phyloP scores from a whole-genome alignment of 139 green algal genomes.

The Chlorella sorokiniana region DNA sequence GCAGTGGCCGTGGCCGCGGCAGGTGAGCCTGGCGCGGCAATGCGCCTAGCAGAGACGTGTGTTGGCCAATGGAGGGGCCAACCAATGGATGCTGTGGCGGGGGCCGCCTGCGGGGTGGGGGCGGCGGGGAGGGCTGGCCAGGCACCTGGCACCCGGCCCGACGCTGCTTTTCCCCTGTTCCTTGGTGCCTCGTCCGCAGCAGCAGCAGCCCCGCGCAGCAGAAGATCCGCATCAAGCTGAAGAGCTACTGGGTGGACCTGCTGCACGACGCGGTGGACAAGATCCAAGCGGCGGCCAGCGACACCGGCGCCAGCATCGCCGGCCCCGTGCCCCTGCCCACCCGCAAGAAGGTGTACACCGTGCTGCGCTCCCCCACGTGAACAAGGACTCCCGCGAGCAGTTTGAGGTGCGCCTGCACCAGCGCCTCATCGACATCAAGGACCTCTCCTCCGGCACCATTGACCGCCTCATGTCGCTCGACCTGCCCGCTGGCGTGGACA shows the following conservation, averaged over 20 bases:
- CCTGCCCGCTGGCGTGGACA: conserved; percentile 74
- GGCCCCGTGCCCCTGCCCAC: conserved; percentile 81
- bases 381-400: conserved; percentile 89
- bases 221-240: conserved; percentile 80
- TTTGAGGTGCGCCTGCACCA: conserved; percentile 80
- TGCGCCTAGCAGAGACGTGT: no score
- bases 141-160: neutral
- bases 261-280: conserved; percentile 56
- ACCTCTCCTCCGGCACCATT: conserved; percentile 73
- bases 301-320: conserved; percentile 60
- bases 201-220: conserved; percentile 38
- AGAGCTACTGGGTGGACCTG: conserved; percentile 59
- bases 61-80: no score
- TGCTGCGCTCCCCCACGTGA: conserved; percentile 87
- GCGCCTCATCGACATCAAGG: conserved; percentile 78
- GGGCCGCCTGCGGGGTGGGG: no score
- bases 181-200: neutral
- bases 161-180: neutral
- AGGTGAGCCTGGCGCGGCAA: neutral
- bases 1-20: neutral
- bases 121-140: neutral
- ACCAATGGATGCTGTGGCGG: no score
- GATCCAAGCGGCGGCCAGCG: conserved; percentile 67
- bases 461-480: conserved; percentile 87
- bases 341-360: conserved; percentile 60